Evolutionary conservation across 2,329 filamentous ascomycete genomes (phyloP), one percentile per base, ranked within the genome.

Genomic region (Pestalotiopsis sp.): DNA sequence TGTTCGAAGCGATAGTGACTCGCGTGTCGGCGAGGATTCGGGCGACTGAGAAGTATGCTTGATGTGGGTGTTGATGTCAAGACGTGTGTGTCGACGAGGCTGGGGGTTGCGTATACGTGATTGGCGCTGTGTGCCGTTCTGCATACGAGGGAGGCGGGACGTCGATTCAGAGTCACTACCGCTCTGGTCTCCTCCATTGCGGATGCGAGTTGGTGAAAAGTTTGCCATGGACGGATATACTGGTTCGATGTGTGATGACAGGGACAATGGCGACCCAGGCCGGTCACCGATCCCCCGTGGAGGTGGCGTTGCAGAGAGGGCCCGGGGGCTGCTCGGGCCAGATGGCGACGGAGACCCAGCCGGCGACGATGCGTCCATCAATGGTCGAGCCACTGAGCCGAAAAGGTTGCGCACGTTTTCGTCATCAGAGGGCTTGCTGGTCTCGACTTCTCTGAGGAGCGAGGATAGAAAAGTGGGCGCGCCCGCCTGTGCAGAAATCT

Each of bases 391-490:
- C 12, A 60, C 17, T n/a, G 78, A 76, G 52, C 69, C 76, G 70
- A 84, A 82, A 39, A 85, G 75, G 2, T 75, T 77, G 25, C 81
- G 80, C 25, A 84, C 76, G 31, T 77, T 82, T 66, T 90, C 88
- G 64, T 91, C 89, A 67, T 91, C 88, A 0, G 87, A 87, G 2
- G 83, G 80, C 67, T 86, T 79, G 79, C 85, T 86, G 79, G 86
- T 87, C 70, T 97, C 94, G 1, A 98, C 93, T 79, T 98, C 95
- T 77, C 93, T 94, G 64, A 98, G 83, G 6, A 98, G 84, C 0
- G 94, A 95, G 27, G 94, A 93, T 7, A 98, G 85, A 77, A 98
- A 95, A 5, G 93, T 95, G 7, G 94, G 93, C 7, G 87, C 88
- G 12, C 45, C 63, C 9, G 6, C 59, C 4, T 62, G 59, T n/a